Evolutionary conservation across 2,329 filamentous ascomycete genomes (phyloP).

Genomic region (Atkinsonella texensis): DNA sequence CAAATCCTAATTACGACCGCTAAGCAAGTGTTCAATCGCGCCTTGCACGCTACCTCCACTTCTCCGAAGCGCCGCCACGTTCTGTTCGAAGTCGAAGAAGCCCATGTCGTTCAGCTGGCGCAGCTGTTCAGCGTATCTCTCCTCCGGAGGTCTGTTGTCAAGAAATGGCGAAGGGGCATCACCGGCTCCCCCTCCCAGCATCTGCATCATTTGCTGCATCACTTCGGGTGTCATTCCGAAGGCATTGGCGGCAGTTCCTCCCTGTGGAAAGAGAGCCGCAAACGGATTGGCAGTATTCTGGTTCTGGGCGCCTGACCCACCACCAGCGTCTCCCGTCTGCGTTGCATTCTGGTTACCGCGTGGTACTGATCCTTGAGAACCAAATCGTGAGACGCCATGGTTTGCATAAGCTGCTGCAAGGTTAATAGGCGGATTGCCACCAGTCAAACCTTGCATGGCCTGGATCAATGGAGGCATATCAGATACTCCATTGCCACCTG

Average conservation of each 20-base stretch:
- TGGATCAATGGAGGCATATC: slow-evolving; percentile 19
- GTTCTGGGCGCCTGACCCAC: slow-evolving; percentile 16
- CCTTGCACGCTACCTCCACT: slow-evolving; percentile 92
- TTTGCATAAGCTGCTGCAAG: neutral
- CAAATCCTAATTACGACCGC: slow-evolving; percentile 12
- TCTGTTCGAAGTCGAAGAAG: slow-evolving; percentile 92
- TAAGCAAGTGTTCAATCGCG: slow-evolving; percentile 64
- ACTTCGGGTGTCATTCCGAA: slow-evolving; percentile 42
- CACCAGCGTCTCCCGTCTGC: slow-evolving; percentile 13
- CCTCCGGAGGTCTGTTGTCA: slow-evolving; percentile 85
- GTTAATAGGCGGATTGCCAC: slow-evolving; percentile 24
- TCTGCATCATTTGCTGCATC: slow-evolving; percentile 41
- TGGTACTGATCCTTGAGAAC: slow-evolving; percentile 14
- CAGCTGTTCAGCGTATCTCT: slow-evolving; percentile 81
- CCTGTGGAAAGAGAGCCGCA: slow-evolving; percentile 45
- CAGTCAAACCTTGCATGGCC: slow-evolving; percentile 16
- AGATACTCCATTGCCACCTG: slow-evolving; percentile 8
- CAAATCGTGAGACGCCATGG: slow-evolving; percentile 12
- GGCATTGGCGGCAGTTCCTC: slow-evolving; percentile 22
- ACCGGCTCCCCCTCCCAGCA: slow-evolving; percentile 24
- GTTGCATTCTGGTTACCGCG: slow-evolving; percentile 14
- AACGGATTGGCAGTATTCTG: slow-evolving; percentile 51
- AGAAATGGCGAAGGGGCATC: slow-evolving; percentile 40
- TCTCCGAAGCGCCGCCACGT: slow-evolving; percentile 75
- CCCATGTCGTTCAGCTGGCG: slow-evolving; percentile 97